phyloP scores from a whole-genome alignment of 129 eudicot genomes.

The Glebionis coronaria region DNA sequence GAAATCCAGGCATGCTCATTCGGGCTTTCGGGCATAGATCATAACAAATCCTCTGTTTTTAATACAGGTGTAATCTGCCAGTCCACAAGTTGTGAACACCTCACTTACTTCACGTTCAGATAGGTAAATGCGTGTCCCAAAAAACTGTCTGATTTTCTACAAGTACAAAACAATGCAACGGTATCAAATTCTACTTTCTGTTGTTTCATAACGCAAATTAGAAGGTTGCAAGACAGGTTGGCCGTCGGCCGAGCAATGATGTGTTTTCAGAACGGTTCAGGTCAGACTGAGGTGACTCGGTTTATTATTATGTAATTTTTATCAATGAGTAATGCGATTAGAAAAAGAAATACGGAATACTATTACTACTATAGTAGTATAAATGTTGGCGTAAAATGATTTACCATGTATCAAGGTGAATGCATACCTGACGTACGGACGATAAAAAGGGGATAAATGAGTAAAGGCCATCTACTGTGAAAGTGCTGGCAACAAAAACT shows the following conservation, averaged over 20 bases:
- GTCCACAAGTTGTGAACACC: conserved; percentile 61
- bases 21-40: conserved; percentile 70
- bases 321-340: not conserved
- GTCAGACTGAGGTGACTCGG: not conserved
- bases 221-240: not conserved
- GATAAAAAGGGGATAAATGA: conserved; percentile 45
- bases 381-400: too few relatives aligned
- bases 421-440: conserved; percentile 49
- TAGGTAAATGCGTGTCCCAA: conserved; percentile 63
- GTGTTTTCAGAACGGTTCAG: not conserved
- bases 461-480: conserved; percentile 45
- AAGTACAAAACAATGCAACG: not conserved
- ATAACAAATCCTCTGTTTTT: conserved; percentile 66
- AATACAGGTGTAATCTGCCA: conserved; percentile 43
- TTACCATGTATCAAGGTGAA: not conserved
- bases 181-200: not conserved
- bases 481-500: conserved; percentile 77
- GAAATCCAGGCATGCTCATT: conserved; percentile 18
- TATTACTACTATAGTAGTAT: too few relatives aligned
- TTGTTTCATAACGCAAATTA: not conserved
- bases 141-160: conserved; percentile 45
- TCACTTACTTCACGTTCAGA: conserved; percentile 68
- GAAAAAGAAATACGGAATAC: too few relatives aligned
- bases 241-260: not conserved
- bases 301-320: not conserved